Evolutionary conservation across 2,329 filamentous ascomycete genomes (phyloP), one percentile per base, ranked within the genome.

Genomic region (Penicillium sp.): DNA sequence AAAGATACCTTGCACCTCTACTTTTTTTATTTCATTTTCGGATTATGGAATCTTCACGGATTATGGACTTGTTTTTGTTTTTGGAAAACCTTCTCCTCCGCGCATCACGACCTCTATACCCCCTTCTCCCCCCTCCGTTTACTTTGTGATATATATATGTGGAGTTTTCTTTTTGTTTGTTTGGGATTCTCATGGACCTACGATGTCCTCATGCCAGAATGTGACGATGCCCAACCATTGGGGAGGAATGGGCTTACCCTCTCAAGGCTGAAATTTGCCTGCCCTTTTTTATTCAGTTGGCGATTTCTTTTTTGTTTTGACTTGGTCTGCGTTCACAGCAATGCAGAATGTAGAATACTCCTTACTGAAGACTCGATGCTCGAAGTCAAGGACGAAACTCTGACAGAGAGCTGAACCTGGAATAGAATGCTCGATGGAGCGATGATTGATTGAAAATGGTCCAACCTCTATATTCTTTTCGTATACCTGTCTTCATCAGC

Each of bases 341-440:
- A 46, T 54, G n/a, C 26, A 40, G 60, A 59, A 58, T 65, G 62
- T 65, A 65, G 49, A 65, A 28, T 53, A 53, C 51, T 40, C 33
- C 22, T 22, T 33, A 51, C 30, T 19, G 48, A 33, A 51, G 48
- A 33, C 28, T 51, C 11, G 28, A 33, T 33, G 28, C 48, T 51
- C 28, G 5, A 51, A 51, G 40, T 22, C 28, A 33, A 51, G 48
- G 28, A 35, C 19, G 19, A n/a, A 51, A 51, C 11, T 26, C 35
- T 35, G 30, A 38, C 22, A 19, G 28, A 37, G 14, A 37, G 14
- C 13, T 35, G 33, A 11, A n/a, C 28, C 28, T 25, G 8, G 49
- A 53, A 53, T 35, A n/a, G 35, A 51, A 22, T 19, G 28, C 48
- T 51, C 30, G 30, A 26, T 46, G 22, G 43, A 46, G 40, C 40